Percentiles rank a stretch among this genome's conserved stretches.
Conservation (phyloP, 2,329 filamentous ascomycete species). For the Botryotinia calthae region DNA sequence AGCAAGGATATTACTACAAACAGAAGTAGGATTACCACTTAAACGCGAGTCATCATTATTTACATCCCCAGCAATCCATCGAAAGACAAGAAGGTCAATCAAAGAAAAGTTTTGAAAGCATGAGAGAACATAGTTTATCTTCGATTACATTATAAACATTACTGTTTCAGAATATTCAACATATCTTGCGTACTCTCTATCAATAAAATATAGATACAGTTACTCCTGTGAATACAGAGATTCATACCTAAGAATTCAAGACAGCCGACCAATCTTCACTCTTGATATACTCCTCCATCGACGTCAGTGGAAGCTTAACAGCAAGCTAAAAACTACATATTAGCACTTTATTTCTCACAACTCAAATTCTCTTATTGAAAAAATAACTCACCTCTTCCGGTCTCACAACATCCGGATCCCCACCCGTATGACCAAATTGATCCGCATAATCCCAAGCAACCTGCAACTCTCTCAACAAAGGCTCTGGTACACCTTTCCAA, state of each 20-base stretch:
- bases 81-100: neutral
- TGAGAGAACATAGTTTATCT: accelerated
- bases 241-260: neutral
- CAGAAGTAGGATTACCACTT: neutral
- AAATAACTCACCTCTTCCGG: neutral
- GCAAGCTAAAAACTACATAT: neutral
- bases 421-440: neutral
- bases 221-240: neutral
- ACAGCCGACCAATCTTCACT: neutral
- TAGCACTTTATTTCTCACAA: neutral
- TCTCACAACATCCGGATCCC: neutral
- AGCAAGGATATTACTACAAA: neutral
- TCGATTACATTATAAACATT: neutral
- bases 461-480: neutral
- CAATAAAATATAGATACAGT: neutral
- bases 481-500: neutral
- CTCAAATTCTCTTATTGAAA: neutral
- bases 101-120: neutral
- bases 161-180: accelerated
- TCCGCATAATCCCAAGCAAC: neutral
- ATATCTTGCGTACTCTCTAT: neutral
- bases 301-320: neutral
- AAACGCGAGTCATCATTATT: neutral
- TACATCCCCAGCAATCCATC: accelerated
- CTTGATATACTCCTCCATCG: neutral